Percentiles rank a stretch among this genome's conserved stretches.
phyloP scores from a whole-genome alignment of 768 basidiomycete species.

The Termitomyces titanicus region DNA sequence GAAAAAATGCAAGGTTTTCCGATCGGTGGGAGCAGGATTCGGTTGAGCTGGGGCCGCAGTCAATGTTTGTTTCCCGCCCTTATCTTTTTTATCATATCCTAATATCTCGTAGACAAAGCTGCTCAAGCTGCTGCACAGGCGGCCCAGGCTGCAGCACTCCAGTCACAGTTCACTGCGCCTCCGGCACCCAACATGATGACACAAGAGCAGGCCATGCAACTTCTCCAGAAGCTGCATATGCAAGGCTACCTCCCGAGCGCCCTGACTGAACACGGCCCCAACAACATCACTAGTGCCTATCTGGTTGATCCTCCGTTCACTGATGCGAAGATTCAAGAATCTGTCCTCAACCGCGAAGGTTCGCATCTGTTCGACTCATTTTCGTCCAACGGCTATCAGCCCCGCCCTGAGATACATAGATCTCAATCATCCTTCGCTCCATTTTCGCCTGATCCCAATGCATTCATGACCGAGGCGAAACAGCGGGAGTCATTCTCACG shows the following conservation, averaged over 20 bases:
- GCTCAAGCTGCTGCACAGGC: conserved; percentile 87
- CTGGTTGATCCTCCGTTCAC: conserved; percentile 6
- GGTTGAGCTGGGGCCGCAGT: conserved; percentile 90
- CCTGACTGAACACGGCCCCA: conserved; percentile 6
- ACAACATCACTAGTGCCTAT: conserved; percentile 9
- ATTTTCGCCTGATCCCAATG: conserved; percentile 75
- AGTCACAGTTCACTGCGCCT: conserved; percentile 32
- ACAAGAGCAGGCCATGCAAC: conserved; percentile 59
- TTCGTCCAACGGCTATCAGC: conserved; percentile 16
- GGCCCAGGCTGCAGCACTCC: conserved; percentile 71
- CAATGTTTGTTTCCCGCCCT: conserved; percentile 58
- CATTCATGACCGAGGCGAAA: conserved; percentile 32
- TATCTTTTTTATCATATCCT: neutral
- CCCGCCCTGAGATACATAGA: conserved; percentile 33
- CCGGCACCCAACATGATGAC: conserved; percentile 35
- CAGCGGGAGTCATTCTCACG: conserved; percentile 34
- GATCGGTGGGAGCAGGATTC: conserved; percentile 86
- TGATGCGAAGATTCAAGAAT: conserved; percentile 18
- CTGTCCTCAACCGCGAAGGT: conserved; percentile 17
- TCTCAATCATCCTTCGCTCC: conserved; percentile 57
- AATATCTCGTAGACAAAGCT: conserved; percentile 63
- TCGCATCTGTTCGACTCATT: conserved; percentile 16
- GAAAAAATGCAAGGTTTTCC: conserved; percentile 98
- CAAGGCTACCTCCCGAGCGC: conserved; percentile 31
- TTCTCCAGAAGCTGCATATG: conserved; percentile 53